Conservation (phyloP, 805 yeast species). For the Wickerhamiella qilinensis region DNA sequence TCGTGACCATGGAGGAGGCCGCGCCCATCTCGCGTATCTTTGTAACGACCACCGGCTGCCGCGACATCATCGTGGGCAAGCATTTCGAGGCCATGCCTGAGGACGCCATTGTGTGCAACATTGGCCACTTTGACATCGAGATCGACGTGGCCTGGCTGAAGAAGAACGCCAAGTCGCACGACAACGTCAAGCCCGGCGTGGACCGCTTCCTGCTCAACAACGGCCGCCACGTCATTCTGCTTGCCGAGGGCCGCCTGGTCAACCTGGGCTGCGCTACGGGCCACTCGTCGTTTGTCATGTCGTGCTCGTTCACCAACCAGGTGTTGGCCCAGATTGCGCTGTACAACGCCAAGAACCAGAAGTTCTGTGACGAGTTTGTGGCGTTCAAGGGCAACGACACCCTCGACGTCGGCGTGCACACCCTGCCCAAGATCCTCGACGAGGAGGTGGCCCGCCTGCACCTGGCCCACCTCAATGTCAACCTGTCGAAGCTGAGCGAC, state of each 20-base stretch:
- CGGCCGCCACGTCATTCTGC: conserved; percentile 88
- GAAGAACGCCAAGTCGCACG: conserved; percentile 81
- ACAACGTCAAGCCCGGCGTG: conserved; percentile 97
- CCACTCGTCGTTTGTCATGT: conserved; percentile 97
- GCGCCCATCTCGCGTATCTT: conserved; percentile 88
- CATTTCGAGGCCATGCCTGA: conserved; percentile 92
- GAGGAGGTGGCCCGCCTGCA: conserved; percentile 97
- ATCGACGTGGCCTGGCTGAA: conserved; percentile 98
- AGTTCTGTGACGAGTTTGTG: conserved; percentile 62
- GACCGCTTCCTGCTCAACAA: conserved; percentile 83
- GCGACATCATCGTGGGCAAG: conserved; percentile 84
- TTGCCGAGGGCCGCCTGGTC: conserved; percentile 98
- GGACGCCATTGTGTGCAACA: conserved; percentile 98
- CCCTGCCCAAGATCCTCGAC: conserved; percentile 93
- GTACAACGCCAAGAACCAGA: conserved; percentile 72
- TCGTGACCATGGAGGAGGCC: conserved; percentile 87
- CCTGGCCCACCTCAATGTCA: conserved; percentile 85
- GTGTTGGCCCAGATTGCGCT: conserved; percentile 97
- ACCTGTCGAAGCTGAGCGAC: conserved; percentile 55
- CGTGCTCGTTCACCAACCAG: conserved; percentile 99
- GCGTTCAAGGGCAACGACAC: conserved; percentile 91
- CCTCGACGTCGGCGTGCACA: conserved; percentile 83
- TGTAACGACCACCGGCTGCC: conserved; percentile 98
- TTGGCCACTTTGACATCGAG: conserved; percentile 98
- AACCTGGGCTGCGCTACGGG: conserved; percentile 99